A percentile compares a stretch with the other conserved stretches of the same genome.
Conservation (phyloP, 257 asterid genomes). For the Ilex asprella region DNA sequence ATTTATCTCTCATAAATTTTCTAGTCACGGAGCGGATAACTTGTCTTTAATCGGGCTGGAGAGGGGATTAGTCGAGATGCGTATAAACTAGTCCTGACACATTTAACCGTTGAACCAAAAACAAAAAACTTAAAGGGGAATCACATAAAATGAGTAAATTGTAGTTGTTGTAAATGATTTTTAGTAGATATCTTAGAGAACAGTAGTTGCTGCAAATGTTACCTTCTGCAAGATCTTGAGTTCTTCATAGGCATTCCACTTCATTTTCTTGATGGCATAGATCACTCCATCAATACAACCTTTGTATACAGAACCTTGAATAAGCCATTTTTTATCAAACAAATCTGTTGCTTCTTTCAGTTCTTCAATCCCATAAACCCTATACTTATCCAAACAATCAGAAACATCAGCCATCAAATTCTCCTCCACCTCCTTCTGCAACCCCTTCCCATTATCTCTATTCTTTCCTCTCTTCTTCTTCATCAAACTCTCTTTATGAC, state of each 20-base stretch:
- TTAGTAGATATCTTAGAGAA: too few species aligned
- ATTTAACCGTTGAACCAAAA: too few species aligned
- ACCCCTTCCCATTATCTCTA: slow-evolving; percentile 27
- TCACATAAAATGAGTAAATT: too few species aligned
- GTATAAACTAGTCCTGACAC: too few species aligned
- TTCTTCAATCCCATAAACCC: slow-evolving; percentile 58
- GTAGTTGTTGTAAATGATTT: too few species aligned
- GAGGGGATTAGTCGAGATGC: too few species aligned
- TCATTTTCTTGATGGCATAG: slow-evolving; percentile 93
- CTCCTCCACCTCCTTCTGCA: slow-evolving; percentile 44
- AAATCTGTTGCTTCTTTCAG: slow-evolving; percentile 67
- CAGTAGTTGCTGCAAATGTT: neutral
- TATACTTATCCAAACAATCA: slow-evolving; percentile 89
- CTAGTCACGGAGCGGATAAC: too few species aligned
- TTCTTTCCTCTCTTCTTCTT: slow-evolving; percentile 20
- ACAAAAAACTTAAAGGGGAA: too few species aligned
- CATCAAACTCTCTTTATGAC: slow-evolving; percentile 27
- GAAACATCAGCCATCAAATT: slow-evolving; percentile 85
- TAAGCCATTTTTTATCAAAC: slow-evolving; percentile 51
- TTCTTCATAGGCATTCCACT: slow-evolving; percentile 97
- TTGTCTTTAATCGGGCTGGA: too few species aligned
- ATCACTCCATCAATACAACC: slow-evolving; percentile 59
- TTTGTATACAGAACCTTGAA: slow-evolving; percentile 84
- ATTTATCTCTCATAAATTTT: too few species aligned
- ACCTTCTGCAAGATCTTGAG: slow-evolving; percentile 97